Base-by-base conservation (phyloP, 1,139 yeast species). In the Arxiozyma slooffiae region DNA sequence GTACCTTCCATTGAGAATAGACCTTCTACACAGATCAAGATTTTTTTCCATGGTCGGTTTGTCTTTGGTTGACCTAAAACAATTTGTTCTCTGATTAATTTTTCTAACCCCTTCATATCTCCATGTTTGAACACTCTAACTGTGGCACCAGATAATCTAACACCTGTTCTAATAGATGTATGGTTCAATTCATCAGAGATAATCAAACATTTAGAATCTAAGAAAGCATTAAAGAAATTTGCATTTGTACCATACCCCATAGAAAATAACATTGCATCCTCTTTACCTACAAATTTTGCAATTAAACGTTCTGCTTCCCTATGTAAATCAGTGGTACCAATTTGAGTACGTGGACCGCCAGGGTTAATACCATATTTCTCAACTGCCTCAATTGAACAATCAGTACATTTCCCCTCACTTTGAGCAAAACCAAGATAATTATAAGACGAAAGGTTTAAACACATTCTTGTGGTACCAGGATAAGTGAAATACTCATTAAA, bases 211-310 rank as follows among this genome's bases (percentile, higher is more conserved):
- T 87, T 84, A 55, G 87, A 77, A 68, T 90, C 96, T 45, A 88
- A 86, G 53, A 92, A 72, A 3, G 95, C 80, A 30, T 90, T 76
- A 65, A 94, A 92, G 51, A 92, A 73, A 61, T 84, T 83, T n/a
- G 96, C 96, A 67, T 92, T 92, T 14, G 98, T 92, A 60, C 96
- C 95, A 66, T 89, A 92, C 52, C 99, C 99, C 84, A 89, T 94
- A 48, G 95, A 83, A 57, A 87, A 87, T 44, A 92, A 71, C 61
- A 89, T 72, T 4, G 96, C 80, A 59, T 87, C 95, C 58, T 90
- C 96, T 68, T 88, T 88, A 41, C 97, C 97, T 37, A 92, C 81
- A 66, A 90, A 92, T 43, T 81, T 76, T 37, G 99, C 96, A 56
- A 89, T 76, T 36, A 84, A 76, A 53, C 68, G 68, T 71, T 92